Conservation (phyloP, 2,329 filamentous ascomycete species). For the Fusarium musae region DNA sequence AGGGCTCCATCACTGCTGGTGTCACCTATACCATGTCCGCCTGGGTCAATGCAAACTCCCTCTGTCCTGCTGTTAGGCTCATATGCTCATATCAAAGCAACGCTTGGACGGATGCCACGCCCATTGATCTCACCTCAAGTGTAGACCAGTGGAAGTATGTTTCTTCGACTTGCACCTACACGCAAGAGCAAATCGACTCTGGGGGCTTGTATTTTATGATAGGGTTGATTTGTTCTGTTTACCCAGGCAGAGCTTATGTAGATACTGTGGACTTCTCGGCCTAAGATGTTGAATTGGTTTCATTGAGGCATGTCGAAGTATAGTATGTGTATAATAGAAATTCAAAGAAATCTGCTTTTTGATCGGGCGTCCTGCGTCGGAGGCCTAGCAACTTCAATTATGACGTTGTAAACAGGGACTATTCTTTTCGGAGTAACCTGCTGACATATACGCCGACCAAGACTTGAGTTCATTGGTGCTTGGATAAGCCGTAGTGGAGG, state of each 20-base stretch:
- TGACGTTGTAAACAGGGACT: not conserved
- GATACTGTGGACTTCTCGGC: not conserved
- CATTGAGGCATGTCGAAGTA: no score
- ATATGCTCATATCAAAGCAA: not conserved
- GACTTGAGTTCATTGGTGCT: no score
- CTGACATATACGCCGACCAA: not conserved
- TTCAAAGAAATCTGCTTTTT: no score
- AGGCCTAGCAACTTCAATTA: not conserved
- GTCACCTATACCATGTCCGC: not conserved
- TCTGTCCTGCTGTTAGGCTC: fast-evolving
- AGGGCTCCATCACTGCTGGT: not conserved
- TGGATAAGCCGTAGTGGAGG: not conserved
- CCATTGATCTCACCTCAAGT: no score
- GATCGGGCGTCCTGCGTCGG: no score
- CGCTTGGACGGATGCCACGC: no score
- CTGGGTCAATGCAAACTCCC: fast-evolving
- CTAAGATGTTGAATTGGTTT: not conserved
- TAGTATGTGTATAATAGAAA: no score
- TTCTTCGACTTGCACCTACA: not conserved
- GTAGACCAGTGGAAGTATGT: not conserved
- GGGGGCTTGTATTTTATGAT: not conserved
- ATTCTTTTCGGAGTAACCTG: not conserved
- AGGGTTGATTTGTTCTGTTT: not conserved
- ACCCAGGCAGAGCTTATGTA: not conserved
- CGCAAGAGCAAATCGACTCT: not conserved